Evolutionary conservation across 2,329 filamentous ascomycete species (phyloP).

Genomic region (Drechmeria coniospora): DNA sequence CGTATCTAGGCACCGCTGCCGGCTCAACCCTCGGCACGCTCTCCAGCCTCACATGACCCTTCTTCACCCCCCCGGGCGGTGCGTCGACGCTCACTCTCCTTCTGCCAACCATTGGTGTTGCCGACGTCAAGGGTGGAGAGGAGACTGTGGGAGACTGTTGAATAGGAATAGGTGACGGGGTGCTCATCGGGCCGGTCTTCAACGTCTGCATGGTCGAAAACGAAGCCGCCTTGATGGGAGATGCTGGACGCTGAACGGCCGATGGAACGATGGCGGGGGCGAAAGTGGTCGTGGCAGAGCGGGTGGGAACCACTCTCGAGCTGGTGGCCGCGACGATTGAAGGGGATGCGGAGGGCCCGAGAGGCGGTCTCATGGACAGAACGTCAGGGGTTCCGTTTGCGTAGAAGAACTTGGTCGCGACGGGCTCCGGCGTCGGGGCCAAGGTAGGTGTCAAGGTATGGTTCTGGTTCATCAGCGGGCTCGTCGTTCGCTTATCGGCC

Average conservation of each 20-base stretch:
- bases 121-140: conserved; percentile 20
- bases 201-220: conserved; percentile 7
- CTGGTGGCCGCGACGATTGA: conserved; percentile 31
- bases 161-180: conserved; percentile 10
- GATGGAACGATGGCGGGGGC: conserved; percentile 7
- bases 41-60: conserved; percentile 24
- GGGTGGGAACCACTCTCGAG: conserved; percentile 26
- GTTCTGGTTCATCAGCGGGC: conserved; percentile 12
- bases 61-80: conserved; percentile 17
- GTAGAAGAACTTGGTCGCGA: conserved; percentile 57
- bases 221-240: conserved; percentile 31
- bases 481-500: conserved; percentile 19
- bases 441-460: conserved; percentile 20
- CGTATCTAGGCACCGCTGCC: conserved; percentile 17
- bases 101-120: conserved; percentile 14
- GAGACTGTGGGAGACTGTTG: conserved; percentile 18
- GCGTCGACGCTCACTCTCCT: conserved; percentile 28
- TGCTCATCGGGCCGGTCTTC: conserved; percentile 7
- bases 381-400: conserved; percentile 48
- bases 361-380: conserved; percentile 14
- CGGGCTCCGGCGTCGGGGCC: conserved; percentile 20
- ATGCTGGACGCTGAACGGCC: conserved; percentile 27
- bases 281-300: conserved; percentile 19
- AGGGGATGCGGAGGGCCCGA: conserved; percentile 22
- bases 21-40: conserved; percentile 23